Evolutionary conservation across 75 land plant species (phyloP), one percentile per base, ranked within the genome.

Genomic region (Picea glauca): DNA sequence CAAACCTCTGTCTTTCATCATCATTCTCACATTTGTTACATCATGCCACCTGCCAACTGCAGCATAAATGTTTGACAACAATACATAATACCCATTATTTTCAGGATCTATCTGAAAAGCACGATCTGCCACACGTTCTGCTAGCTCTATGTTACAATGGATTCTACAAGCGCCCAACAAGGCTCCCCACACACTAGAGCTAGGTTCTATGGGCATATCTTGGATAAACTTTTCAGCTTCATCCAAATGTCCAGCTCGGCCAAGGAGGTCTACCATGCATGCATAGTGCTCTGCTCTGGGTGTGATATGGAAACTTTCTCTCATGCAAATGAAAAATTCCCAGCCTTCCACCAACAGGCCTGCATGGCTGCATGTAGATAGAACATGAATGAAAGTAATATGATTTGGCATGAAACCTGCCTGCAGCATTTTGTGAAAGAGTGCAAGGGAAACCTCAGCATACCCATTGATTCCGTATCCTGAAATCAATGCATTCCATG

Each of bases 401-500:
- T 86, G 62, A 61, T 88, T 87, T 72, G 92, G 92, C 62, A 50
- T 85, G 14, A 87, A 1, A 13, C 85, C 87, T n/a, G 23, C 72
- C 15, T 76, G 77, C 43, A 2, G 78, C 90, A 91, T 89, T 57
- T 78, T 81, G 62, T 76, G 7, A 77, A 87, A 84, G 0, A 86
- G 79, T 5, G 79, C 74, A n/a, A 82, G 72, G 75, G 95, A 92
- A 61, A 58, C 40, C 15, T 78, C 59, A 31, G 85, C 14, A 80
- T 58, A 58, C 21, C 90, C 92, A 87, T 92, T 87, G 33, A 86
- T 82, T 62, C 85, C 81, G 79, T 84, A 87, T 21, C 80, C 85
- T 57, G 72, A 78, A 60, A 90, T 84, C 78, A 92, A 26, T 57
- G 88, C 80, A 76, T 90, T 92, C 94, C 94, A 92, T 11, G 90